These are phyloP conservation scores for Paramecium pentaurelia DNA, from an alignment of 73 alveolate species.

Conservation along the genomic window DNA sequence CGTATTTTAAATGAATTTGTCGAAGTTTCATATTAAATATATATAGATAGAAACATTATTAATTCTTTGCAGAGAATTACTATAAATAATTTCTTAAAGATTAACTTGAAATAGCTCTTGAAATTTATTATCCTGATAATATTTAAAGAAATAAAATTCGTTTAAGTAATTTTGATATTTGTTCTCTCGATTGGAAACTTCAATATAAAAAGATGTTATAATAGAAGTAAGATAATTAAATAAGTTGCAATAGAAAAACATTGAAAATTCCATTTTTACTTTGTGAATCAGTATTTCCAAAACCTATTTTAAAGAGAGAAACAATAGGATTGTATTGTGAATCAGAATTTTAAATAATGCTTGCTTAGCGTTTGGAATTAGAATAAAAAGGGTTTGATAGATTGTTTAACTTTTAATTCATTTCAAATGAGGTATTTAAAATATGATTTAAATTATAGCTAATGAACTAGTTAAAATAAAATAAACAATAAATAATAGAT, in stretches of 20 bases:
- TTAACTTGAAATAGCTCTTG: not conserved
- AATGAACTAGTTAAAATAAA: not conserved
- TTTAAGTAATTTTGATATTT: not conserved
- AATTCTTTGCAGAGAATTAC: slow-evolving; percentile 23
- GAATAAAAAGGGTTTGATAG: slow-evolving; percentile 39
- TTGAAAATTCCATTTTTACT: not conserved
- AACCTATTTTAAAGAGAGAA: slow-evolving; percentile 23
- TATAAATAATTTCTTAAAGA: slow-evolving; percentile 15
- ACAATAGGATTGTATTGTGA: slow-evolving; percentile 26
- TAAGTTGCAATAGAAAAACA: not conserved
- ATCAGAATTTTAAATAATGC: not conserved
- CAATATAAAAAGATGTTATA: not conserved
- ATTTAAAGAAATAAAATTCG: not conserved
- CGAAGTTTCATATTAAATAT: not conserved
- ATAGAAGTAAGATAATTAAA: not conserved
- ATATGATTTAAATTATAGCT: not conserved
- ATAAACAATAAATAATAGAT: not conserved
- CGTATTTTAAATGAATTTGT: not conserved
- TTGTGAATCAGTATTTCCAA: slow-evolving; percentile 7
- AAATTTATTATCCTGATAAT: slow-evolving; percentile 11
- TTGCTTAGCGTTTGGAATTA: not conserved
- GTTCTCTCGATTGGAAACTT: not conserved
- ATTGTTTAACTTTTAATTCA: not conserved
- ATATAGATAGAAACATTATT: not conserved
- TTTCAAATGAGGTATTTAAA: not conserved